phyloP scores from a whole-genome alignment of 2,329 filamentous ascomycete genomes.

The Epichloe sibirici region DNA sequence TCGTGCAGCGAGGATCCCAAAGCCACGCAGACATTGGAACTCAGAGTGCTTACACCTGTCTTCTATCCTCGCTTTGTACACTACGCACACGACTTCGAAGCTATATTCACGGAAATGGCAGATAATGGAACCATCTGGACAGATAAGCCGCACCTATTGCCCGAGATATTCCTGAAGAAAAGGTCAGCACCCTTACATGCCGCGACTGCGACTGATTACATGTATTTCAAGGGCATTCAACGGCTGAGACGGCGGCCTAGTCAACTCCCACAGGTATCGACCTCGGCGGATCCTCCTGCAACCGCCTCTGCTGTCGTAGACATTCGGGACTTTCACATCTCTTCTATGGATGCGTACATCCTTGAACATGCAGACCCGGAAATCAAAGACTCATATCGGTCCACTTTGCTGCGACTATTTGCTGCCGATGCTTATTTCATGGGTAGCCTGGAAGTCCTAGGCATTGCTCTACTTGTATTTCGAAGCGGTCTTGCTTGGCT shows the following conservation, averaged over 20 bases:
- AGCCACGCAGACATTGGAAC: constrained; percentile 29
- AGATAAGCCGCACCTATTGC: constrained; percentile 40
- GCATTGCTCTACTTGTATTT: constrained; percentile 16
- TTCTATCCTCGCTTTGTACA: constrained; percentile 57
- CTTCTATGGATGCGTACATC: constrained; percentile 39
- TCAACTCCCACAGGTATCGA: constrained; percentile 28
- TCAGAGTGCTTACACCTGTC: constrained; percentile 48
- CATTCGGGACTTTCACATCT: constrained; percentile 35
- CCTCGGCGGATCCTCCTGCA: constrained; percentile 19
- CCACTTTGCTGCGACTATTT: constrained; percentile 28
- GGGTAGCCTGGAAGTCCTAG: constrained; percentile 20
- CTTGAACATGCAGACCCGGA: constrained; percentile 19
- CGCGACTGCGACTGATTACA: constrained; percentile 24
- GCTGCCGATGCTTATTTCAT: constrained; percentile 29
- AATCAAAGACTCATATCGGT: constrained; percentile 23
- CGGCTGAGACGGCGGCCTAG: constrained; percentile 29
- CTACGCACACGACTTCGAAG: constrained; percentile 50
- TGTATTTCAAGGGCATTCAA: constrained; percentile 32
- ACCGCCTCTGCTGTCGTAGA: constrained; percentile 18
- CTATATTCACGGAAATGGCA: constrained; percentile 46
- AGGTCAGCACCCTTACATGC: constrained; percentile 22
- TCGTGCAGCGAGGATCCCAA: constrained; percentile 10
- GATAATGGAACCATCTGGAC: constrained; percentile 48
- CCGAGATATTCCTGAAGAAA: constrained; percentile 30
- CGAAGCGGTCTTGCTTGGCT: constrained; percentile 6